A percentile compares a stretch with the other conserved stretches of the same genome.
These are phyloP conservation scores for Tricholoma bakamatsutake DNA, from an alignment of 768 basidiomycete genomes.

Conservation along the genomic window DNA sequence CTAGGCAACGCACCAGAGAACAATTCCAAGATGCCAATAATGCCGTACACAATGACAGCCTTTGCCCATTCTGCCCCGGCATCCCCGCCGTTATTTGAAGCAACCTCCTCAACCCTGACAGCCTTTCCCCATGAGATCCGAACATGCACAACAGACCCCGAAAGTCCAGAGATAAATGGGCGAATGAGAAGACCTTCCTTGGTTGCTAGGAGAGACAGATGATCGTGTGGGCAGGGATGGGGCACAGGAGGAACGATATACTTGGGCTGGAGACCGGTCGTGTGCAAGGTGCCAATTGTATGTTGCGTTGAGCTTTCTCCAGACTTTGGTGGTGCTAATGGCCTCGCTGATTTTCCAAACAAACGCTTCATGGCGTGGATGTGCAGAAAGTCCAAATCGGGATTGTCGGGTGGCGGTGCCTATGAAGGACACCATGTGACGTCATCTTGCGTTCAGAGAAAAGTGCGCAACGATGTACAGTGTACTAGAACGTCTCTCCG, in stretches of 20 bases:
- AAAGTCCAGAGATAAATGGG: slow-evolving; percentile 37
- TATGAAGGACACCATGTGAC: too few relatives aligned
- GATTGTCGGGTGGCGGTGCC: neutral
- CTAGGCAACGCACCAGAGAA: slow-evolving; percentile 51
- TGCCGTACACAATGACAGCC: slow-evolving; percentile 62
- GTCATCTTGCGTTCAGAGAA: neutral
- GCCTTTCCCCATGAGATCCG: slow-evolving; percentile 53
- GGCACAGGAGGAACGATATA: slow-evolving; percentile 61
- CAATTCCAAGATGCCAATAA: slow-evolving; percentile 68
- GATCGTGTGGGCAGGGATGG: slow-evolving; percentile 70
- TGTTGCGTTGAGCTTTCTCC: neutral
- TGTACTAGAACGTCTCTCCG: neutral
- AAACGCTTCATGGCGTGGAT: slow-evolving; percentile 14
- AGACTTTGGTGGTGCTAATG: slow-evolving; percentile 22
- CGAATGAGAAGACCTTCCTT: slow-evolving; percentile 62
- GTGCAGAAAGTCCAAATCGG: neutral
- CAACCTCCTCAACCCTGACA: slow-evolving; percentile 46
- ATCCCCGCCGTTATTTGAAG: slow-evolving; percentile 21
- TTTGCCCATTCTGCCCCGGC: slow-evolving; percentile 45
- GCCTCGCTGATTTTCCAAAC: slow-evolving; percentile 25
- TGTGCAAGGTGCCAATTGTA: slow-evolving; percentile 5
- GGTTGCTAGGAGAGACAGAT: slow-evolving; percentile 57
- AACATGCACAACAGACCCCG: slow-evolving; percentile 33
- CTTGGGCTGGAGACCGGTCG: slow-evolving; percentile 50
- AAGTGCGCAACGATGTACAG: neutral